A percentile compares a stretch with the other conserved stretches of the same genome.
phyloP scores from a whole-genome alignment of 164 flowering plant species.

The Stephania cephalantha region DNA sequence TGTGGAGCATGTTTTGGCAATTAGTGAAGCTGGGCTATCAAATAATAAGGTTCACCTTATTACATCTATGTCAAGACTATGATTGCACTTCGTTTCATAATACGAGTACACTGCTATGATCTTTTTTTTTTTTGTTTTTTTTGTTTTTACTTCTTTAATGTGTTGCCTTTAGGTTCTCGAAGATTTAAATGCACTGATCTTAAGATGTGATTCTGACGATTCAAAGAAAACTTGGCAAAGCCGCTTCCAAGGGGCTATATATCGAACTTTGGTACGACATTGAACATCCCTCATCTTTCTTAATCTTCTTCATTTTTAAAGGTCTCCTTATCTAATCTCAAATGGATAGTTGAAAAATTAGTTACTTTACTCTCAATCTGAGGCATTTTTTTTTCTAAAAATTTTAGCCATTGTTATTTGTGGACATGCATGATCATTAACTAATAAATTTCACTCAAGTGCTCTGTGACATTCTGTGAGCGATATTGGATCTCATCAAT shows the following conservation, averaged over 20 bases:
- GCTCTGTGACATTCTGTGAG: no score
- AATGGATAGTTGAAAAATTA: not conserved
- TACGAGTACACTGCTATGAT: not conserved
- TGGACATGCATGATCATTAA: no score
- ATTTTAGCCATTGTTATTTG: no score
- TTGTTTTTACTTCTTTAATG: conserved; percentile 1
- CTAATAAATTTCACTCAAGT: no score
- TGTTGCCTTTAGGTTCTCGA: conserved; percentile 58
- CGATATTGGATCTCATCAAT: no score
- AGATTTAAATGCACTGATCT: conserved; percentile 61
- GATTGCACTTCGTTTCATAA: not conserved
- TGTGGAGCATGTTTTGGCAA: conserved; percentile 60
- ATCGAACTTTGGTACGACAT: conserved; percentile 78
- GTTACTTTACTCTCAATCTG: no score
- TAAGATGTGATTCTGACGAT: conserved; percentile 69
- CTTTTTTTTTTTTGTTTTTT: not conserved
- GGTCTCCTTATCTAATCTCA: not conserved
- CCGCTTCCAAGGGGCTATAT: conserved; percentile 75
- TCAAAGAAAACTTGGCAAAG: conserved; percentile 62
- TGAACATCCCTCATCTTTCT: not conserved
- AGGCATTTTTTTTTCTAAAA: no score
- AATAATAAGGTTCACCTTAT: conserved; percentile 46
- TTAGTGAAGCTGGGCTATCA: conserved; percentile 48
- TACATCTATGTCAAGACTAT: not conserved
- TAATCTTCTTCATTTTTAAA: not conserved